Conservation (phyloP, 2,329 filamentous ascomycete species). For the Podosphaera xanthii region DNA sequence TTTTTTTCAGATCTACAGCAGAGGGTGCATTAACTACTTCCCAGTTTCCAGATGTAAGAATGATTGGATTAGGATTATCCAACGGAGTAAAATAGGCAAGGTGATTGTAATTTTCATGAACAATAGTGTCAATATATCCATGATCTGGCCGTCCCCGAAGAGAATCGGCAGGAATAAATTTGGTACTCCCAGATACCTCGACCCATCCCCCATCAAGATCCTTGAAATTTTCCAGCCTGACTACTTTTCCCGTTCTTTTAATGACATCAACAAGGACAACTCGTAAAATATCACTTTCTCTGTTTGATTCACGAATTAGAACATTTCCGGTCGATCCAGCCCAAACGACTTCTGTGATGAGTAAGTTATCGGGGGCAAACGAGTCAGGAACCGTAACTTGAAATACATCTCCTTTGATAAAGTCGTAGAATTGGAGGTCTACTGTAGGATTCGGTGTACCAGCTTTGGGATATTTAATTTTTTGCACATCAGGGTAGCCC, state of each 20-base stretch:
- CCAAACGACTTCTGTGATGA: constrained; percentile 90
- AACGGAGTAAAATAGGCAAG: constrained; percentile 81
- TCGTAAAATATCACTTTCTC: constrained; percentile 77
- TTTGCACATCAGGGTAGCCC: constrained; percentile 67
- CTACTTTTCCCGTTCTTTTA: constrained; percentile 48
- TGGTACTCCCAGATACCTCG: constrained; percentile 71
- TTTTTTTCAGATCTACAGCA: constrained; percentile 61
- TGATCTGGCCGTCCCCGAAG: constrained; percentile 53
- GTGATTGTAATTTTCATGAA: constrained; percentile 72
- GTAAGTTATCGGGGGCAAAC: constrained; percentile 58
- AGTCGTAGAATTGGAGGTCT: constrained; percentile 69
- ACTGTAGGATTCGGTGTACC: constrained; percentile 85
- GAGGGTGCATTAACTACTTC: constrained; percentile 75
- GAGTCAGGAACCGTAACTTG: constrained; percentile 53
- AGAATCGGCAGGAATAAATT: constrained; percentile 66
- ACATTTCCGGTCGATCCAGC: constrained; percentile 51
- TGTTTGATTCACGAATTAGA: constrained; percentile 77
- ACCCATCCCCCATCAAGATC: constrained; percentile 93
- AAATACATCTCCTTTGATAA: constrained; percentile 56
- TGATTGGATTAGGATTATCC: constrained; percentile 56
- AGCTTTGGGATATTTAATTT: constrained; percentile 95
- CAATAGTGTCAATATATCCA: constrained; percentile 80
- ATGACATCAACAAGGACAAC: constrained; percentile 67
- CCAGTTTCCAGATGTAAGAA: constrained; percentile 78
- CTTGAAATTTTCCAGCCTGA: constrained; percentile 58